Evolutionary conservation across 768 basidiomycete genomes (phyloP).

Genomic region (Boletus rubescentipes): DNA sequence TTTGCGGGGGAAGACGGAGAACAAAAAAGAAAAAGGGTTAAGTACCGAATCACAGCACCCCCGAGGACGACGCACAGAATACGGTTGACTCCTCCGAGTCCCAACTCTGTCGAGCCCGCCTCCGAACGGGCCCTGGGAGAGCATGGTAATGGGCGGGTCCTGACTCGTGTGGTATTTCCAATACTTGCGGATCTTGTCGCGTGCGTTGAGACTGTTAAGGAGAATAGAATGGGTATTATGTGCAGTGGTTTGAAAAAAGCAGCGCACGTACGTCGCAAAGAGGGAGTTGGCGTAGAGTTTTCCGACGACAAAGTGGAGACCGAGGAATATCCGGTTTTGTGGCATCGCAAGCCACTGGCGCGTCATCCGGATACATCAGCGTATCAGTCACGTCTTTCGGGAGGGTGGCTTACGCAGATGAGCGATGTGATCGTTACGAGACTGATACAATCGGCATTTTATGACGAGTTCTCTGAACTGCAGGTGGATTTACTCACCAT

Average conservation of each 20-base stretch:
- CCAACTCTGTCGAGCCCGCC: not conserved
- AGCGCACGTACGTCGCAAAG: constrained; percentile 23
- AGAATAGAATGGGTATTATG: not conserved
- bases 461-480: not conserved
- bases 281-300: constrained; percentile 29
- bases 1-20: too few species aligned
- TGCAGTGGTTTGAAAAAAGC: not conserved
- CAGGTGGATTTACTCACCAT: constrained; percentile 7
- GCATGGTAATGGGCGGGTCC: constrained; percentile 1
- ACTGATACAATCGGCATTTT: not conserved
- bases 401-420: constrained; percentile 15
- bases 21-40: not conserved
- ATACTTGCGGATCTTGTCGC: constrained; percentile 7
- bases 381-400: not conserved
- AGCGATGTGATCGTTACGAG: constrained; percentile 15
- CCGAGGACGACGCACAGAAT: constrained; percentile 1
- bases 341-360: constrained; percentile 22
- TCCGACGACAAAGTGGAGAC: constrained; percentile 23
- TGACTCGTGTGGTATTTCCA: not conserved
- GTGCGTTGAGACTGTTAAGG: constrained; percentile 21
- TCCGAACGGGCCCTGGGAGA: not conserved
- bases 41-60: not conserved
- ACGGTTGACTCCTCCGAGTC: not conserved
- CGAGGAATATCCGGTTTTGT: constrained; percentile 25
- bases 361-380: not conserved